phyloP scores from a whole-genome alignment of 805 yeast genomes.

The Pichia paraexigua region DNA sequence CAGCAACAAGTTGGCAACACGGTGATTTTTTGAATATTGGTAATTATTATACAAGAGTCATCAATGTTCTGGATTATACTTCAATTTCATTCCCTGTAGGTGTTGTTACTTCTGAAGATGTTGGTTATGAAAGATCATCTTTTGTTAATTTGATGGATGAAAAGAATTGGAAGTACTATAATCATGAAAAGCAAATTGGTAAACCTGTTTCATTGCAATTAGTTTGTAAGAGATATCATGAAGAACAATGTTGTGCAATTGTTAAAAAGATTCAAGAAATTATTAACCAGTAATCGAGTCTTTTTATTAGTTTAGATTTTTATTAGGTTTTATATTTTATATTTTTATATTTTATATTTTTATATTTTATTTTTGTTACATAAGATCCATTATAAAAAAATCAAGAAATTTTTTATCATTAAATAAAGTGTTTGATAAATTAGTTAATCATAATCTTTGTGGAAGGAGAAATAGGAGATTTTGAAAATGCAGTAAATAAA shows the following conservation, averaged over 20 bases:
- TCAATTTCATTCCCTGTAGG: conserved; percentile 38
- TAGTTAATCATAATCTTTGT: not conserved
- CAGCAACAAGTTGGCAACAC: conserved; percentile 33
- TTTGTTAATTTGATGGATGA: conserved; percentile 30
- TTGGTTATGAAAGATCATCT: conserved; percentile 29
- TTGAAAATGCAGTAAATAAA: not conserved
- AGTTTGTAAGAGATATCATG: conserved; percentile 47
- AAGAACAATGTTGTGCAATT: conserved; percentile 35
- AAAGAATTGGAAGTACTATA: conserved; percentile 33
- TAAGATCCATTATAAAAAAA: not conserved
- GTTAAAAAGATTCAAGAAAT: conserved; percentile 3
- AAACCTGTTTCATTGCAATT: conserved; percentile 53
- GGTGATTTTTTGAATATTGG: conserved; percentile 34
- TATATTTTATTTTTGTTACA: not conserved
- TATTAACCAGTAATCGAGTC: not conserved
- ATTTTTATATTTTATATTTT: not conserved
- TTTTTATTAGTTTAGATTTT: not conserved
- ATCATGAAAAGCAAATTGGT: conserved; percentile 31
- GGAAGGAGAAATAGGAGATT: not conserved
- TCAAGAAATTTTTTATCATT: no score
- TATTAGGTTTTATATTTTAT: not conserved
- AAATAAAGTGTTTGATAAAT: not conserved
- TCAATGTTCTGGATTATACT: conserved; percentile 47
- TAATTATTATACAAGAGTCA: conserved; percentile 46
- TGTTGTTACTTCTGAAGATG: conserved; percentile 30